A percentile compares a stretch with the other conserved stretches of the same genome.
Evolutionary conservation across 2,329 filamentous ascomycete genomes (phyloP).

Genomic region (Mariannaea elegans): DNA sequence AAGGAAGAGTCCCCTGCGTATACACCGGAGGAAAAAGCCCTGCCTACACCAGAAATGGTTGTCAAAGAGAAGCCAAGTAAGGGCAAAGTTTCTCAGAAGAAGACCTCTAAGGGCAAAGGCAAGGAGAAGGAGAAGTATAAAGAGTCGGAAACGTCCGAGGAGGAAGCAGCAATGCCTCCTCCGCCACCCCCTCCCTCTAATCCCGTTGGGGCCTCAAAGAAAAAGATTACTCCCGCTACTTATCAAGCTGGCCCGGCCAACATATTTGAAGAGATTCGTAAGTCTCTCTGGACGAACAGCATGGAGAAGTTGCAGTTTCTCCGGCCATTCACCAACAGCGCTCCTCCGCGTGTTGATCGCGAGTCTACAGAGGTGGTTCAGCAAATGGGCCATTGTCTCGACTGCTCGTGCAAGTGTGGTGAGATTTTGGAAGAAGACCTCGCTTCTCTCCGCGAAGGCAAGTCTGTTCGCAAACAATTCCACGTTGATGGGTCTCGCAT

Average conservation of each 20-base stretch:
- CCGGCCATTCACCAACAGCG: slow-evolving; percentile 44
- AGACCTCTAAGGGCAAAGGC: slow-evolving; percentile 42
- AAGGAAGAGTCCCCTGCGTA: slow-evolving; percentile 23
- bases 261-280: slow-evolving; percentile 49
- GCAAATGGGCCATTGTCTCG: slow-evolving; percentile 46
- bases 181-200: slow-evolving; percentile 28
- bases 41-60: slow-evolving; percentile 19
- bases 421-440: slow-evolving; percentile 61
- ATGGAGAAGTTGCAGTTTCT: slow-evolving; percentile 50
- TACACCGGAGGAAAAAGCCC: slow-evolving; percentile 11
- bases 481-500: slow-evolving; percentile 70
- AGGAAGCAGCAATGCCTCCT: slow-evolving; percentile 28
- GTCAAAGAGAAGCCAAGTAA: slow-evolving; percentile 35
- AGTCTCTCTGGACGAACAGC: slow-evolving; percentile 44
- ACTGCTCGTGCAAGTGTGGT: slow-evolving; percentile 50
- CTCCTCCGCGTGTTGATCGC: slow-evolving; percentile 42
- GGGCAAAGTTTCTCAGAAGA: slow-evolving; percentile 44
- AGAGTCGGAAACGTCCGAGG: slow-evolving; percentile 35
- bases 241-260: slow-evolving; percentile 44
- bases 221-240: slow-evolving; percentile 7
- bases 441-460: slow-evolving; percentile 61
- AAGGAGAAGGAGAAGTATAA: slow-evolving; percentile 37
- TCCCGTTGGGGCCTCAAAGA: slow-evolving; percentile 38
- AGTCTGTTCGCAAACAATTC: slow-evolving; percentile 66
- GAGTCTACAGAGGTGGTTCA: slow-evolving; percentile 27